Evolutionary conservation across 2,329 filamentous ascomycete genomes (phyloP).

Genomic region (Penicillium rolfsii): DNA sequence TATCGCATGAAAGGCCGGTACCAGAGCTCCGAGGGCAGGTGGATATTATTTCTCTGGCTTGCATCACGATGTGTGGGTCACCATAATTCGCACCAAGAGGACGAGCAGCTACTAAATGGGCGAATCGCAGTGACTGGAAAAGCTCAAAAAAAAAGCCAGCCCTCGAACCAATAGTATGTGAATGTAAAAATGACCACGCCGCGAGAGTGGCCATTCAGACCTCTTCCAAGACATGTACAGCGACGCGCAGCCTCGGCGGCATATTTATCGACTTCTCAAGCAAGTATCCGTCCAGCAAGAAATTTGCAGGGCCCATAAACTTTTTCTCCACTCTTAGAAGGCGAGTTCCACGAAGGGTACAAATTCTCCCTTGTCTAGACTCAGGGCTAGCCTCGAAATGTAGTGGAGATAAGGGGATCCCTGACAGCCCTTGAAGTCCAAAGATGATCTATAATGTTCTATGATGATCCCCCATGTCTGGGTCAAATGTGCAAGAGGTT

Average conservation of each 20-base stretch:
- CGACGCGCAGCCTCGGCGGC: slow-evolving; percentile 4
- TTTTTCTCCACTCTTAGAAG: slow-evolving; percentile 23
- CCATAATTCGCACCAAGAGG: slow-evolving; percentile 3
- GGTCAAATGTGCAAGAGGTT: slow-evolving; percentile 1
- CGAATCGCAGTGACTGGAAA: slow-evolving; percentile 19
- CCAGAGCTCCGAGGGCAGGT: slow-evolving; percentile 3
- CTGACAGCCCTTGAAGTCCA: slow-evolving; percentile 16
- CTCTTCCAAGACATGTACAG: not conserved
- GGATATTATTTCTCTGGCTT: slow-evolving; percentile 12
- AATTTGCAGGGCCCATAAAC: slow-evolving; percentile 16
- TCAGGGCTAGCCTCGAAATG: not conserved
- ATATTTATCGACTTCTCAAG: slow-evolving; percentile 17
- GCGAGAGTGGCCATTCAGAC: slow-evolving; percentile 2
- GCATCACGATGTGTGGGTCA: slow-evolving; percentile 9
- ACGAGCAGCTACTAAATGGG: slow-evolving; percentile 1
- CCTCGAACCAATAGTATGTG: slow-evolving; percentile 19
- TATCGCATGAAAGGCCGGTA: slow-evolving; percentile 11
- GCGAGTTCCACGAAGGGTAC: slow-evolving; percentile 10
- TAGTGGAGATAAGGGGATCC: slow-evolving; percentile 13
- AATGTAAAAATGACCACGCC: slow-evolving; percentile 3
- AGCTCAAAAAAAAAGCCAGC: slow-evolving; percentile 22
- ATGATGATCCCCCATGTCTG: not conserved
- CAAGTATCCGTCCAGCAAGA: slow-evolving; percentile 30
- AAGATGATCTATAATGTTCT: slow-evolving; percentile 1
- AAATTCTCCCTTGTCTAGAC: not conserved